Base-by-base conservation (phyloP, 129 eudicot genomes). In the Calendula officinalis region DNA sequence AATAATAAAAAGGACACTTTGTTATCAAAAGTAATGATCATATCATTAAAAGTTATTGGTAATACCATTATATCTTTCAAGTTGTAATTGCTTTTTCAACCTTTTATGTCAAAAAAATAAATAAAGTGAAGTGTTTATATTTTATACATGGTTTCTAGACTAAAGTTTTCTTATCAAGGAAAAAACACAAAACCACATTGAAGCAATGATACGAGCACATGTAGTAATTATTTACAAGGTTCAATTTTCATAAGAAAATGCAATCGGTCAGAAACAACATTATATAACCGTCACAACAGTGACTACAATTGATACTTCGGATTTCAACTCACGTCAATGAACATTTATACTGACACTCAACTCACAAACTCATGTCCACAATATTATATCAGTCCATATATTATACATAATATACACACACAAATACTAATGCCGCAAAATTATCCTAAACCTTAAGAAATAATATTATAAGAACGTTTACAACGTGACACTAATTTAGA, bases 1-100 rank as follows among this genome's bases (percentile, higher is more conserved):
- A 49, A 27, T 48, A 58, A 42, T 56, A 56, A 16, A 69, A 69
- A 69, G 50, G 59, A 53, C 10, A 41, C 10, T 27, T 69, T 57
- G 66, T 42, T 56, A 43, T 68, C 56, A 32, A 59, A 69, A 69
- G 75, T 69, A 59, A 67, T 59, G 35, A 36, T 36, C 60, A 69
- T 69, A 69, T 69, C 67, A 69, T 69, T 46, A 45, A 32, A 59
- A 39, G 60, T 46, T 45, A 46, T 44, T 32, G 41, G 55, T 4
- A 55, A 45, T 42, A 55, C 44, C 51, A 6, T 68, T 68, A 15
- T 68, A 13, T 55, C 62, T 39, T 67, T 53, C 52, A 67, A 40
- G 53, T 41, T 55, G 52, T 27, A 37, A 17, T 15, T 66, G 71
- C 71, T 66, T 51, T 66, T 1, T 27, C 35, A 48, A 43, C 22